A percentile compares a stretch with the other conserved stretches of the same genome.
Conservation (phyloP, 1,284 basidiomycete genomes). For the Moesziomyces sp. region DNA sequence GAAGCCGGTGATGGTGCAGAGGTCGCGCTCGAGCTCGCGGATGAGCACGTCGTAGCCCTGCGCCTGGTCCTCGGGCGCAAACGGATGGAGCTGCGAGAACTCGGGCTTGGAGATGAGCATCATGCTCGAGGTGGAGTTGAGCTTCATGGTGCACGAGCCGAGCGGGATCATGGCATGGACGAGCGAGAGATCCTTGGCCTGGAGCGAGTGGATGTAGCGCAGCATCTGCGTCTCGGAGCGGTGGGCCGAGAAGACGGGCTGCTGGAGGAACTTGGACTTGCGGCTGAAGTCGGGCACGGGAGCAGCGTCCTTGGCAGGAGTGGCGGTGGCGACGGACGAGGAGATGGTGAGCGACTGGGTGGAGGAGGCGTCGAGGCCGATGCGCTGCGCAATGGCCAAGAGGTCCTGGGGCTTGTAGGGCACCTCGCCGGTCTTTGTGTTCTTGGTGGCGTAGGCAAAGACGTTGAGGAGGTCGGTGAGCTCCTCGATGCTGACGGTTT, state of each 20-base stretch:
- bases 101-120: slow-evolving; percentile 93
- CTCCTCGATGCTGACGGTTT: slow-evolving; percentile 77
- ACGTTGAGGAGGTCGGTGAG: slow-evolving; percentile 82
- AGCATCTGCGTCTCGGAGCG: slow-evolving; percentile 98
- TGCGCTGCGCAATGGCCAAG: slow-evolving; percentile 41
- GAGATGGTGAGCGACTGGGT: slow-evolving; percentile 55
- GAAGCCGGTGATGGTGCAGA: slow-evolving; percentile 95
- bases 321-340: slow-evolving; percentile 19
- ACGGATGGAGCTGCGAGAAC: slow-evolving; percentile 89
- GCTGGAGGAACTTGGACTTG: slow-evolving; percentile 80
- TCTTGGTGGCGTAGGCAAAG: slow-evolving; percentile 73
- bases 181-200: slow-evolving; percentile 92
- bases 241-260: slow-evolving; percentile 87
- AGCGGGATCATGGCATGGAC: slow-evolving; percentile 97
- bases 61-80: slow-evolving; percentile 89
- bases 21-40: slow-evolving; percentile 87
- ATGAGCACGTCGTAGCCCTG: slow-evolving; percentile 86
- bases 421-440: slow-evolving; percentile 65
- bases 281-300: slow-evolving; percentile 73
- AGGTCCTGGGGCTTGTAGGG: slow-evolving; percentile 59
- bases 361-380: slow-evolving; percentile 49
- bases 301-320: slow-evolving; percentile 30
- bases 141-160: slow-evolving; percentile 75
- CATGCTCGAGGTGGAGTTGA: slow-evolving; percentile 79
- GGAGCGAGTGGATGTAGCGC: slow-evolving; percentile 86